Evolutionary conservation across 2,329 filamentous ascomycete species (phyloP), one percentile per base, ranked within the genome.

Genomic region (Stagonosporopsis vannaccii): DNA sequence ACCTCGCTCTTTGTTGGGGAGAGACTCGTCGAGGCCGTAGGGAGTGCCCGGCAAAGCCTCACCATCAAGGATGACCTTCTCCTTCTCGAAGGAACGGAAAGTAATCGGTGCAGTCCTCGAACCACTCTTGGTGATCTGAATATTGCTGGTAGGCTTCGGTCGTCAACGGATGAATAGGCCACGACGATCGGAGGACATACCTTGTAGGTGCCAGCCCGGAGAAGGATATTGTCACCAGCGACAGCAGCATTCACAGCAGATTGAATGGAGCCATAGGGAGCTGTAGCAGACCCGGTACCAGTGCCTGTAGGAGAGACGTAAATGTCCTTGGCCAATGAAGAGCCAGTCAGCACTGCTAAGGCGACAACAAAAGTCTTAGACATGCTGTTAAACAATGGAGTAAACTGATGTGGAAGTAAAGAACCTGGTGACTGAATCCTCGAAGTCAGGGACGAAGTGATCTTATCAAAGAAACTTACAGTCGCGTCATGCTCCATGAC

Each of bases 251-350:
- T 65, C 2, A 83, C 76, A 1, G 79, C 81, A 2, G 72, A 70
- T 60, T 82, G 81, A 20, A 83, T 81, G 0, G 79, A 81, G 5
- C 74, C 76, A 37, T 75, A 78, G 0, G 80, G 80, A 0, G 75
- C 65, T 7, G 67, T 64, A 15, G 77, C 67, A 0, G 75, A 75
- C 5, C 80, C 80, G 8, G 72, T 71, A 23, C 76, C 61, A 15
- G 54, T 57, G 7, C 81, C 81, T 2, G 71, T 74, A 2, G 79
- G 78, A 1, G 80, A 78, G 25, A 83, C 80, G 62, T 78, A 82
- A 51, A 82, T 75, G 30, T 79, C 75, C 42, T 56, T 61, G 20
- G 46, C 45, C 35, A 50, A 28, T 1, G 45, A 49, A 4, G 46
- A 41, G 26, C 40, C 20, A 26, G 40, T 40, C 25, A 45, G 26